Evolutionary conservation across 257 asterid genomes (phyloP), one percentile per base, ranked within the genome.

Genomic region (Eucommia ulmoides): DNA sequence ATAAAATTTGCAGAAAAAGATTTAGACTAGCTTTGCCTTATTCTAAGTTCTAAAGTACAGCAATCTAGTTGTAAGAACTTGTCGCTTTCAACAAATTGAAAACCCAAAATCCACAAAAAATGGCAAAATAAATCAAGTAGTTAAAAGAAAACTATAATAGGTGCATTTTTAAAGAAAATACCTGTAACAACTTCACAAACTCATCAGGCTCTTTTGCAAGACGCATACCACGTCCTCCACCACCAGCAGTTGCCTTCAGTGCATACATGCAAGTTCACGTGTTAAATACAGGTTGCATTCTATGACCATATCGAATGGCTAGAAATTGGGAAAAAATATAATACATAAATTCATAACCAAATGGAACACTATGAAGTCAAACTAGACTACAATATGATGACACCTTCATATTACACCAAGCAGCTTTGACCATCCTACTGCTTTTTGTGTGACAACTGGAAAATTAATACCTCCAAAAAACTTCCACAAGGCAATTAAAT

Each of bases 151-250:
- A 53, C 41, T 19, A 5, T 51, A 17, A 47, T 45, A 58, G 24
- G 20, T 18, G 54, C 29, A 42, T 38, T 23, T 18, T 22, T 60
- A 54, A 49, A 52, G 46, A 41, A 59, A 56, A 33, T 72, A 86
- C 98, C 95, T 91, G 98, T 73, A 91, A 73, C 60, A 91, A 65
- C 77, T 91, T 91, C 54, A 91, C 93, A 69, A 86, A 91, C 78
- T 91, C 98, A 7, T 69, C 81, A 61, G 84, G 96, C 71, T 77
- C 92, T 64, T 83, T 86, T 42, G 98, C 95, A 44, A 91, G 93
- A 54, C 96, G 98, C 96, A 91, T 91, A 67, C 98, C 98, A 73
- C 98, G 96, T 52, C 98, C 98, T 59, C 98, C 98, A 33, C 98
- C 98, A 65, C 98, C 98, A 51, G 98, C 96, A 22, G 98, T 86